Evolutionary conservation across 2,329 filamentous ascomycete genomes (phyloP), one percentile per base, ranked within the genome.

Genomic region (Trichocomaceae sp.): DNA sequence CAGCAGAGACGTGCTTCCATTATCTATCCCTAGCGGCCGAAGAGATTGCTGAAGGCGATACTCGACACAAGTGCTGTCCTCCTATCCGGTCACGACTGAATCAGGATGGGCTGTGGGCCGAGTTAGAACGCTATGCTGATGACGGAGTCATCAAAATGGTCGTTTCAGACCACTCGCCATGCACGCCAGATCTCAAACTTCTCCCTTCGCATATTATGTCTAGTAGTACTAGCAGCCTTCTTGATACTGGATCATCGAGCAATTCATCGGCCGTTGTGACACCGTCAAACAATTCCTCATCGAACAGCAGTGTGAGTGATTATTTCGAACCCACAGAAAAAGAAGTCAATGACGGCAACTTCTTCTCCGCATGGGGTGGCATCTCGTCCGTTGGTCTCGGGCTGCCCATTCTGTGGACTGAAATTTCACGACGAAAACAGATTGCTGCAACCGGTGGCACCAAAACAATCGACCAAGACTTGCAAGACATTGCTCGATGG

Each of bases 291-390:
- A 45, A 39, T 8, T 39, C 33, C 10, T 31, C 50, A 12, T 50
- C 56, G 9, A 54, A 31, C 41, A 58, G 52, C 52, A 59, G 57
- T 44, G 51, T 53, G 37, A 54, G 57, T 2, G 50, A 74, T 2
- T 57, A 63, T 37, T 48, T 60, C 19, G 47, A 69, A 49, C 57
- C 66, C 52, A 52, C 62, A 57, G 58, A 71, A 22, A 62, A 66
- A 44, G 70, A 73, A 15, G 63, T 64, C 6, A 67, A 75, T 17
- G 65, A 71, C 10, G 93, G 93, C 37, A 89, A 97, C 74, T 97
- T 99, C 79, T 93, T 97, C 74, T 84, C 87, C 3, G 91, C 91
- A 1, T 99, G 93, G 93, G 93, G 93, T 52, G 93, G 93, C 13
- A 96, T 99, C 65, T 92, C 88, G 3, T 93, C 88, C 4, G 92